These are phyloP conservation scores for Pseudocercospora musae DNA, from an alignment of 2,329 filamentous ascomycete genomes.

Conservation along the genomic window DNA sequence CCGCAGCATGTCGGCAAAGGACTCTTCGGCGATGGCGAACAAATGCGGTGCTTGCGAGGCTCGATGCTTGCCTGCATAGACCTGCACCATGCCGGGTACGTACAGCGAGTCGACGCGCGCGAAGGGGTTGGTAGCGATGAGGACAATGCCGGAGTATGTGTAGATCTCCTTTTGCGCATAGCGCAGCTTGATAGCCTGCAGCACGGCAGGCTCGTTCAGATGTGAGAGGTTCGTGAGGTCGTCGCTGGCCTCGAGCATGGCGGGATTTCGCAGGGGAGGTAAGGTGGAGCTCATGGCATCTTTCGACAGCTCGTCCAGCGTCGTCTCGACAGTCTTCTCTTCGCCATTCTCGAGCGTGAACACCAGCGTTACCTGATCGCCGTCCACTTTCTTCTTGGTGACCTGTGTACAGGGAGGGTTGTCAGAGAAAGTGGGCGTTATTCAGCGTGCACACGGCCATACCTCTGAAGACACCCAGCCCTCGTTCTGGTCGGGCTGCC, in stretches of 20 bases:
- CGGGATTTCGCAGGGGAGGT: conserved; percentile 94
- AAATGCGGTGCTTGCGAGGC: conserved; percentile 96
- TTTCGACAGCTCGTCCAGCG: conserved; percentile 70
- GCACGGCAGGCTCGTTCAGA: conserved; percentile 94
- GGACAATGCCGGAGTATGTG: conserved; percentile 97
- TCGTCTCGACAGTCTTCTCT: conserved; percentile 77
- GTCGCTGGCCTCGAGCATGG: conserved; percentile 97
- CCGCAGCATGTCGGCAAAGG: conserved; percentile 97
- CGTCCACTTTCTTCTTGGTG: conserved; percentile 75
- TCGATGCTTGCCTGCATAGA: conserved; percentile 94
- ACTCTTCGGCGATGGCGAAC: conserved; percentile 98
- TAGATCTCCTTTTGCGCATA: conserved; percentile 99
- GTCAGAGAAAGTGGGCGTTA: not conserved
- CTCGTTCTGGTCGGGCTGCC: conserved; percentile 94
- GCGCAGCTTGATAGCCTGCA: conserved; percentile 95
- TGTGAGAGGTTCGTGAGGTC: conserved; percentile 96
- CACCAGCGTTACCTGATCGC: conserved; percentile 79
- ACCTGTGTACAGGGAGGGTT: conserved; percentile 44
- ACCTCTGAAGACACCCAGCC: conserved; percentile 93
- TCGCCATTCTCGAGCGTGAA: conserved; percentile 92
- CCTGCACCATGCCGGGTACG: conserved; percentile 98
- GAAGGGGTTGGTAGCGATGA: conserved; percentile 98
- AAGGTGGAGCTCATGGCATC: conserved; percentile 73
- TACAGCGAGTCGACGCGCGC: conserved; percentile 96
- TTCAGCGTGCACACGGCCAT: too few relatives aligned